Evolutionary conservation across 1,284 basidiomycete genomes (phyloP), one percentile per base, ranked within the genome.

Genomic region (Trichosporon ovoides): DNA sequence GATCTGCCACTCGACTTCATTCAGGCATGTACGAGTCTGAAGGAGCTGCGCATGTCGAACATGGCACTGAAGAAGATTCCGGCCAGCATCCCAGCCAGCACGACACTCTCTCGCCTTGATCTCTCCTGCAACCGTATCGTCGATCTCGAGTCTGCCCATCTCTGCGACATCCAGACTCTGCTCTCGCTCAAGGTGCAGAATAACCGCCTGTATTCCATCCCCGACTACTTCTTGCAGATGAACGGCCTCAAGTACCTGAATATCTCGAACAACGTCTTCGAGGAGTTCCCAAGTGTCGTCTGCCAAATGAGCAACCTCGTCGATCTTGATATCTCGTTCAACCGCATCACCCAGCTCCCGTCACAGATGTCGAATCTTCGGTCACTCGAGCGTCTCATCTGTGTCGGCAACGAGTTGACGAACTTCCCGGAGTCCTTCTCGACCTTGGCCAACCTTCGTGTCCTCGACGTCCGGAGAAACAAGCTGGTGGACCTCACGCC

Each of bases 1-100:
- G 95, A 98, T 74, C 87, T 98, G 36, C 96, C 96, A 0, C 84
- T 91, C 52, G 96, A 98, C 78, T 98, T 99, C 73, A 88, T 97
- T 53, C 91, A 98, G 76, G 85, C 88, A 10, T 97, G 93, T 71
- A 85, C 84, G 3, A 84, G 81, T 5, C 82, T 99, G 31, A 86
- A 87, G 53, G 92, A 95, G 68, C 84, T 99, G 52, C 85, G 88
- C 10, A 81, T 98, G 56, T 88, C 88, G n/a, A 86, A 91, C 66
- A 93, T 97, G 86, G 89, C 91, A 14, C 87, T 97, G 80, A 98
- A 97, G 79, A 87, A 88, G 60, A 87, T 98, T 0, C 95, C 95
- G 0, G 85, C 86, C 58, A 89, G 86, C 62, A 84, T 98, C 18
- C 84, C 87, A 53, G 84, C 89, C 66, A 88, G 87, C 59, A 76